These are phyloP conservation scores for Annulohypoxylon bovei DNA, from an alignment of 495 filamentous ascomycete species.

Conservation along the genomic window DNA sequence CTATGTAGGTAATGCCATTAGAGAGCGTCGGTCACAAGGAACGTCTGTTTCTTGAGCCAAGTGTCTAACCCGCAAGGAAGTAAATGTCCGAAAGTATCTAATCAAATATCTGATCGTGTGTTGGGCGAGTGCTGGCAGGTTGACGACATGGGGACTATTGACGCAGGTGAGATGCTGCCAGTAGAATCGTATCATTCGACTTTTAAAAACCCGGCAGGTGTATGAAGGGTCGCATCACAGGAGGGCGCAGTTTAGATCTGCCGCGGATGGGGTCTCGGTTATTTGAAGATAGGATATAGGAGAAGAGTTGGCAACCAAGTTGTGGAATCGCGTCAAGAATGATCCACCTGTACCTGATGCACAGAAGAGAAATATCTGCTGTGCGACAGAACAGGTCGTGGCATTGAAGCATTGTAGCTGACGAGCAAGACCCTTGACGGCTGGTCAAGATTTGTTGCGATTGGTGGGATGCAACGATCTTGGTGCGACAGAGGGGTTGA, in stretches of 20 bases:
- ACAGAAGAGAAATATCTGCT: constrained; percentile 33
- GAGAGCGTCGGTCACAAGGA: not conserved
- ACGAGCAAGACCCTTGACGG: constrained; percentile 5
- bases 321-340: constrained; percentile 18
- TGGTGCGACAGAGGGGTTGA: constrained; percentile 29
- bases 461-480: constrained; percentile 29
- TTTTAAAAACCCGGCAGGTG: not conserved
- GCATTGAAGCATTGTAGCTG: constrained; percentile 24
- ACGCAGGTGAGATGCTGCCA: not conserved
- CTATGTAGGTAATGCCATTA: not conserved
- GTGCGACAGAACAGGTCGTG: constrained; percentile 42
- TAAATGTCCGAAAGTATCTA: not conserved
- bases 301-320: constrained; percentile 15
- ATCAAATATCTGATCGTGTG: constrained; percentile 9
- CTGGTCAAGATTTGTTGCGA: constrained; percentile 17
- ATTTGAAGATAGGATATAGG: constrained; percentile 2
- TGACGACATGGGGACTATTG: not conserved
- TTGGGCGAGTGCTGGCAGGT: constrained; percentile 1
- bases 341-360: constrained; percentile 38
- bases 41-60: constrained; percentile 12
- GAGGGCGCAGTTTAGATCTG: constrained; percentile 5
- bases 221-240: not conserved
- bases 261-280: constrained; percentile 1
- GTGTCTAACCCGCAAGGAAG: not conserved
- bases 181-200: constrained; percentile 1